These are phyloP conservation scores for Breviolum minutum DNA, from an alignment of 73 alveolate genomes.

Conservation along the genomic window DNA sequence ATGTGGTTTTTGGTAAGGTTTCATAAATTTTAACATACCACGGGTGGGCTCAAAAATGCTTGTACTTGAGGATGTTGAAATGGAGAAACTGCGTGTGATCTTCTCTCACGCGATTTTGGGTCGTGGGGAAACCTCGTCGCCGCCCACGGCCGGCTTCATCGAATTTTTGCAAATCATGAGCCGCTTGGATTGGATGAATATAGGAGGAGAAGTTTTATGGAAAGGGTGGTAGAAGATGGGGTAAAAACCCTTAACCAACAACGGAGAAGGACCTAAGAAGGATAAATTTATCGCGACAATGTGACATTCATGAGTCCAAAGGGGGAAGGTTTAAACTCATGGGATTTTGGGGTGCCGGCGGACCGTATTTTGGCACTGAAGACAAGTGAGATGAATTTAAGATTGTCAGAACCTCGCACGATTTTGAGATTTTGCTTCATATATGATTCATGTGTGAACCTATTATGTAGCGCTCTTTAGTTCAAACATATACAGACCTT, in stretches of 20 bases:
- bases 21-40: not conserved
- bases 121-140: not conserved
- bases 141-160: conserved; percentile 45
- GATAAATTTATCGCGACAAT: no score
- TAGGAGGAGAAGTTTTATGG: not conserved
- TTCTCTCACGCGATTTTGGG: conserved; percentile 16
- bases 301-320: no score
- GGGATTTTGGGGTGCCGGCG: not conserved
- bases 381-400: no score
- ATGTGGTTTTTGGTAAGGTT: no score
- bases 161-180: conserved; percentile 80
- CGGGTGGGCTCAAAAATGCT: not conserved
- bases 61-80: not conserved
- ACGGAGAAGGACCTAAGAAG: not conserved
- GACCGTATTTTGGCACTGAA: no score
- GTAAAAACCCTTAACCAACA: not conserved
- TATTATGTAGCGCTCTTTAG: no score
- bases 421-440: no score
- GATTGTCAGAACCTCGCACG: no score
- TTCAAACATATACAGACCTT: no score
- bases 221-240: not conserved
- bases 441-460: no score
- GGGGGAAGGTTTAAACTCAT: not conserved
- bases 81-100: conserved; percentile 67
- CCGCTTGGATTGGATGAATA: not conserved